Conservation (phyloP, 2,329 filamentous ascomycete genomes). For the Diaporthe sp. region DNA sequence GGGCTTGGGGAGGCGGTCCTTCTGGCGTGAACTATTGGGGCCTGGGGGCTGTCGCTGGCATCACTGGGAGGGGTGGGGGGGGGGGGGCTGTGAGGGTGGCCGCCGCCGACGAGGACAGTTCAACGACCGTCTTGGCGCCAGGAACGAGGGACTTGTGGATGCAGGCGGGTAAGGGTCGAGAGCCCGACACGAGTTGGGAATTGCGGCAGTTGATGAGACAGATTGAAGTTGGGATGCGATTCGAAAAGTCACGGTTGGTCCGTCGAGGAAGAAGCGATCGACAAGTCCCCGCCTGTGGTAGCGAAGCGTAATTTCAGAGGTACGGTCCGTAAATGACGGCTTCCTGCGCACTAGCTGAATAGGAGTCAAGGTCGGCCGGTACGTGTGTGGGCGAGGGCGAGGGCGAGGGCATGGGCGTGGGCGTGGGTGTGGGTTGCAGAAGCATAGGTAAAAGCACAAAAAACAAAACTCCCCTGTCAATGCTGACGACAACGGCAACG, state of each 20-base stretch:
- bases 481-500: conserved; percentile 31
- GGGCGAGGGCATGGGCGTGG: not conserved
- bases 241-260: conserved; percentile 41
- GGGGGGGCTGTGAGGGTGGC: conserved; percentile 9
- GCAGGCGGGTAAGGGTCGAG: conserved; percentile 31
- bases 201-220: conserved; percentile 36
- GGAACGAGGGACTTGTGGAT: conserved; percentile 35
- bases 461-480: conserved; percentile 36
- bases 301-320: conserved; percentile 49
- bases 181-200: conserved; percentile 21
- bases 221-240: conserved; percentile 37
- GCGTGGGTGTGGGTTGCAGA: conserved; percentile 8
- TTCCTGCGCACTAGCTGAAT: conserved; percentile 39
- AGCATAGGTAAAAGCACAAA: conserved; percentile 32
- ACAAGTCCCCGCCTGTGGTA: conserved; percentile 48
- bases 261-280: conserved; percentile 48
- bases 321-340: conserved; percentile 32
- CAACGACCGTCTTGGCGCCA: conserved; percentile 39
- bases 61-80: conserved; percentile 37
- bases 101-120: conserved; percentile 37
- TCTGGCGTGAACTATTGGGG: conserved; percentile 32
- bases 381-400: not conserved
- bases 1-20: conserved; percentile 32
- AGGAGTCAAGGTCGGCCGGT: conserved; percentile 32
- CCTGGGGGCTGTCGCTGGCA: conserved; percentile 40